A percentile compares a stretch with the other conserved stretches of the same genome.
Evolutionary conservation across 371 early-diverging fungal species (phyloP).

Genomic region (Apophysomyces sp.): DNA sequence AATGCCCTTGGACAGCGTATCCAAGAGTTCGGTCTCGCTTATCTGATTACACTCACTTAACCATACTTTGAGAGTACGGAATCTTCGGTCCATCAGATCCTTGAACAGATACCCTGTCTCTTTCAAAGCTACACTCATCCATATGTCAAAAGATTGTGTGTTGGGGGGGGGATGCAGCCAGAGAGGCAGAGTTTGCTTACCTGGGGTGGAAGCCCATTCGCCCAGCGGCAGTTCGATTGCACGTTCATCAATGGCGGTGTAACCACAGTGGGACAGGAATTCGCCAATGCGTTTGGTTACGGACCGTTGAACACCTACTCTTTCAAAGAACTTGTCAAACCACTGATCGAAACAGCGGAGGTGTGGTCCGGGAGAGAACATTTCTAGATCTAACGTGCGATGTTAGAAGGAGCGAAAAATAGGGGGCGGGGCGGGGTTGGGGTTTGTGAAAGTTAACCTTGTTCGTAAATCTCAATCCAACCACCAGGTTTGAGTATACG

Average conservation of each 20-base stretch:
- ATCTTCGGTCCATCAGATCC: conserved; percentile 18
- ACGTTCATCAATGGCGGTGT: conserved; percentile 9
- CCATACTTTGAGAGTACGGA: conserved; percentile 7
- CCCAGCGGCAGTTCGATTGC: conserved; percentile 13
- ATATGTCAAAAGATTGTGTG: background rate
- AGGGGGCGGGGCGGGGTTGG: too few relatives aligned
- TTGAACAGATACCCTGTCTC: conserved; percentile 21
- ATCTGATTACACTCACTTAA: conserved; percentile 6
- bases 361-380: conserved; percentile 11
- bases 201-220: conserved; percentile 14
- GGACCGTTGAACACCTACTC: conserved; percentile 3
- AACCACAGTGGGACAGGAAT: conserved; percentile 4
- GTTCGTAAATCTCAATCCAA: conserved; percentile 22
- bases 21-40: background rate
- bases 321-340: conserved; percentile 4
- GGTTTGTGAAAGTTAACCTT: too few relatives aligned
- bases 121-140: conserved; percentile 11
- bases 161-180: background rate
- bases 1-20: conserved; percentile 5
- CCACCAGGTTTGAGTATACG: conserved; percentile 38
- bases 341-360: conserved; percentile 3
- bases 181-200: conserved; percentile 6
- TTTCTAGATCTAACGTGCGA: conserved; percentile 4
- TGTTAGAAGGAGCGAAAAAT: background rate
- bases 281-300: background rate